Evolutionary conservation across 441 rosid species (phyloP).

Genomic region (Croton laevigatus): DNA sequence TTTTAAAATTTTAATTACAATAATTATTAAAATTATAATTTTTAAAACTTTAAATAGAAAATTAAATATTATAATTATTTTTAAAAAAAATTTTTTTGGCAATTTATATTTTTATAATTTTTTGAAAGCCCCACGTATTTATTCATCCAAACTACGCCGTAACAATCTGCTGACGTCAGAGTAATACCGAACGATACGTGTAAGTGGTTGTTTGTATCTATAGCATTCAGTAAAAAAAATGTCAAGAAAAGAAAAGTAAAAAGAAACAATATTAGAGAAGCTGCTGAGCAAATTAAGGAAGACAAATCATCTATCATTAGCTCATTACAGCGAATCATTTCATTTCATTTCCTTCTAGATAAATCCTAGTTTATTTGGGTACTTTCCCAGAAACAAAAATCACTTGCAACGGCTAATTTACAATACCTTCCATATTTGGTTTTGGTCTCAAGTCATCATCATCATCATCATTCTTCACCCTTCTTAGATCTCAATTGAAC

Average conservation of each 20-base stretch:
- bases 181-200: too few relatives aligned
- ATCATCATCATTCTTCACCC: slow-evolving; percentile 30
- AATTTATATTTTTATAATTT: too few relatives aligned
- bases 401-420: neutral
- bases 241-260: neutral
- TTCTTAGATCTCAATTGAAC: slow-evolving; percentile 42
- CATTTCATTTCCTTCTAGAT: neutral
- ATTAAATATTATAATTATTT: too few relatives aligned
- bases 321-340: neutral
- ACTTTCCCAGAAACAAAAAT: neutral
- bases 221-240: too few relatives aligned
- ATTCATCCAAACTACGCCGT: too few relatives aligned
- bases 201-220: too few relatives aligned
- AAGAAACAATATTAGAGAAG: neutral
- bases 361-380: neutral
- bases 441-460: slow-evolving; percentile 51
- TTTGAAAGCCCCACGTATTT: too few relatives aligned
- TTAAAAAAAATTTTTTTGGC: too few relatives aligned
- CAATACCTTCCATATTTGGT: neutral
- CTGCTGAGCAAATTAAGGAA: neutral
- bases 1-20: too few relatives aligned
- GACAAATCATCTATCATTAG: neutral
- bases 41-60: too few relatives aligned
- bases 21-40: too few relatives aligned
- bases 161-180: too few relatives aligned